phyloP scores from a whole-genome alignment of 2,329 filamentous ascomycete species.

The Alternaria infectoria region DNA sequence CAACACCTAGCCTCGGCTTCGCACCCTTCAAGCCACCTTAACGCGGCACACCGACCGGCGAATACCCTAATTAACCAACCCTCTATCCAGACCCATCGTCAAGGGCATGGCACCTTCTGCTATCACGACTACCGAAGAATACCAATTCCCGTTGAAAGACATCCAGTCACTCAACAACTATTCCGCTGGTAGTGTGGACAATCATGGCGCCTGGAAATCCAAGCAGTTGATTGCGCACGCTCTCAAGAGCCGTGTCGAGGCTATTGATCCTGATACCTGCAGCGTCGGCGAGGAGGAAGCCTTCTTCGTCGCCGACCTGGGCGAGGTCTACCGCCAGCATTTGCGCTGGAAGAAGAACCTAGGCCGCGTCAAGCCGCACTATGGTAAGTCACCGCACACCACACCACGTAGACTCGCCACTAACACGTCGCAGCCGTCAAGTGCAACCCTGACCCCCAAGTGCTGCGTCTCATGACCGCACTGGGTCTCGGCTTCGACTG shows the following conservation, averaged over 20 bases:
- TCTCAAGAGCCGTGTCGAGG: conserved; percentile 82
- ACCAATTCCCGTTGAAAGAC: conserved; percentile 49
- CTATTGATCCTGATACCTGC: conserved; percentile 85
- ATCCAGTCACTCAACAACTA: conserved; percentile 36
- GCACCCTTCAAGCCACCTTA: conserved; percentile 96
- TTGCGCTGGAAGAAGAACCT: conserved; percentile 97
- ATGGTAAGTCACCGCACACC: conserved; percentile 66
- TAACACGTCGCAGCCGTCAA: conserved; percentile 76
- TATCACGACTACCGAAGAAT: conserved; percentile 56
- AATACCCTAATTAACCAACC: conserved; percentile 13
- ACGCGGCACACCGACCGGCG: conserved; percentile 55
- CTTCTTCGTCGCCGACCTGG: conserved; percentile 97
- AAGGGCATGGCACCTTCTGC: conserved; percentile 77
- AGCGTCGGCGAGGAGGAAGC: conserved; percentile 94
- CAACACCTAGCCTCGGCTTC: conserved; percentile 81
- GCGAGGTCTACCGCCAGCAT: conserved; percentile 98
- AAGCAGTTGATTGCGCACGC: conserved; percentile 87
- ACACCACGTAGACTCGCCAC: neutral
- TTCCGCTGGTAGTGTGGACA: conserved; percentile 45
- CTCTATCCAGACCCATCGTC: conserved; percentile 36
- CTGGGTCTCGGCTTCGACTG: conserved; percentile 97
- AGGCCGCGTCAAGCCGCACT: conserved; percentile 92
- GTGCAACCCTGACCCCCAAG: conserved; percentile 93
- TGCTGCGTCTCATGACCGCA: conserved; percentile 84
- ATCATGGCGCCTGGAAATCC: conserved; percentile 61